phyloP scores from a whole-genome alignment of 1,284 basidiomycete species.

The Amylostereum areolatum region DNA sequence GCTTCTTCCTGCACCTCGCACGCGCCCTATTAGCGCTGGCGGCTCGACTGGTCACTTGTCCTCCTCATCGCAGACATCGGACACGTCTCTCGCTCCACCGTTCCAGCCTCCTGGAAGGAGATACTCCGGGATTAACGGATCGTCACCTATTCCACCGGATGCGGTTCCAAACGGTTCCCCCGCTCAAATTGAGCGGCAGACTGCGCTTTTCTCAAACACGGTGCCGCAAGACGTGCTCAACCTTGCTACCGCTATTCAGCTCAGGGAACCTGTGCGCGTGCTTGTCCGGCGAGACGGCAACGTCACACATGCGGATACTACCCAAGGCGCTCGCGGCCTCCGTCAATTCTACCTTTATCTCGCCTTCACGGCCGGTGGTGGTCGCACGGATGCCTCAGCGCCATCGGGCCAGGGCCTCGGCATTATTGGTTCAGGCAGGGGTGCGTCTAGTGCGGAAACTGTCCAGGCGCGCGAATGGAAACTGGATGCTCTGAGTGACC shows the following conservation, averaged over 20 bases:
- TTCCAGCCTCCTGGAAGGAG: constrained; percentile 50
- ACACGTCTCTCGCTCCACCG: constrained; percentile 41
- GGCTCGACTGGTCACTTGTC: constrained; percentile 32
- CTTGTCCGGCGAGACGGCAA: constrained; percentile 94
- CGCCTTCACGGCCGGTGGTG: constrained; percentile 81
- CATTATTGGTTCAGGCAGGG: constrained; percentile 85
- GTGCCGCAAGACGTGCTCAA: constrained; percentile 93
- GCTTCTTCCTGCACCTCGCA: constrained; percentile 80
- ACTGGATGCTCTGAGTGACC: constrained; percentile 88
- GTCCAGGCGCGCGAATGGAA: constrained; percentile 95
- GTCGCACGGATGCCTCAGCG: constrained; percentile 41
- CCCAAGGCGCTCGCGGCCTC: constrained; percentile 73
- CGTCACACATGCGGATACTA: constrained; percentile 64
- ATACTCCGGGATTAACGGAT: constrained; percentile 45
- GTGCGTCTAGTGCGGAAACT: constrained; percentile 75
- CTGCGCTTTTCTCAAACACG: constrained; percentile 92
- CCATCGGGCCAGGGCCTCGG: constrained; percentile 65
- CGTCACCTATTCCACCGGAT: constrained; percentile 34
- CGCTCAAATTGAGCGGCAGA: constrained; percentile 75
- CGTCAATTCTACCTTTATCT: constrained; percentile 92
- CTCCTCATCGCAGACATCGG: constrained; percentile 31
- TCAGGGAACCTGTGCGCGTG: constrained; percentile 92
- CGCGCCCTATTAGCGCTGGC: constrained; percentile 44
- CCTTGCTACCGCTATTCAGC: constrained; percentile 80
- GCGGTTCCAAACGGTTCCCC: constrained; percentile 26